A percentile compares a stretch with the other conserved stretches of the same genome.
Evolutionary conservation across 2,329 filamentous ascomycete species (phyloP).

Genomic region (Trichoderma oligosporum): DNA sequence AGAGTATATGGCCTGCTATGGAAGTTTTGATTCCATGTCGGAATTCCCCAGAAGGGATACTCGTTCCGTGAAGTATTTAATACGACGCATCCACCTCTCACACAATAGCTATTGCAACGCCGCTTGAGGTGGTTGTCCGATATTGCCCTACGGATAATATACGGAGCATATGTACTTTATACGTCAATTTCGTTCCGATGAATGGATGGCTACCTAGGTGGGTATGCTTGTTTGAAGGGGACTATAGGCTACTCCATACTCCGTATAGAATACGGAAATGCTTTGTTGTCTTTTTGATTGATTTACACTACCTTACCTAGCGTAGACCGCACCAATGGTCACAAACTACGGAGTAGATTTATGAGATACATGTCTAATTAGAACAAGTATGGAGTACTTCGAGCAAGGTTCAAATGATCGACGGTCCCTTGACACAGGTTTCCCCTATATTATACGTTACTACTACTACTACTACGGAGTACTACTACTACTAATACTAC

Average conservation of each 20-base stretch:
- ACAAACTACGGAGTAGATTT: too few species aligned
- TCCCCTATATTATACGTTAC: neutral
- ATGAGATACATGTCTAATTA: conserved; percentile 3
- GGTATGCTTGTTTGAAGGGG: too few species aligned
- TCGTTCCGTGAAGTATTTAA: neutral
- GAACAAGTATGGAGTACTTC: too few species aligned
- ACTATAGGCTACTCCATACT: too few species aligned
- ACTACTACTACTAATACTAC: neutral
- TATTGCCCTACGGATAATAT: conserved; percentile 1
- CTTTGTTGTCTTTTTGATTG: too few species aligned
- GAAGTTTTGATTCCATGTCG: neutral
- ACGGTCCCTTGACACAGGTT: conserved; percentile 1
- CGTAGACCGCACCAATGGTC: too few species aligned
- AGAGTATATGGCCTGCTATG: neutral
- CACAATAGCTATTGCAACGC: neutral
- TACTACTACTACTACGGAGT: neutral
- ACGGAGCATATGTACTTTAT: neutral
- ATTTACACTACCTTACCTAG: too few species aligned
- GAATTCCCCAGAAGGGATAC: conserved; percentile 12
- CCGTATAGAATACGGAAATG: too few species aligned
- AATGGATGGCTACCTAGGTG: too few species aligned
- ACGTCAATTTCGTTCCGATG: neutral
- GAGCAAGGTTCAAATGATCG: conserved; percentile 4
- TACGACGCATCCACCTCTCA: neutral
- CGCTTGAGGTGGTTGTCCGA: conserved; percentile 2